A percentile compares a stretch with the other conserved stretches of the same genome.
Evolutionary conservation across 768 basidiomycete species (phyloP).

Genomic region (Rossbeevera mucosa): DNA sequence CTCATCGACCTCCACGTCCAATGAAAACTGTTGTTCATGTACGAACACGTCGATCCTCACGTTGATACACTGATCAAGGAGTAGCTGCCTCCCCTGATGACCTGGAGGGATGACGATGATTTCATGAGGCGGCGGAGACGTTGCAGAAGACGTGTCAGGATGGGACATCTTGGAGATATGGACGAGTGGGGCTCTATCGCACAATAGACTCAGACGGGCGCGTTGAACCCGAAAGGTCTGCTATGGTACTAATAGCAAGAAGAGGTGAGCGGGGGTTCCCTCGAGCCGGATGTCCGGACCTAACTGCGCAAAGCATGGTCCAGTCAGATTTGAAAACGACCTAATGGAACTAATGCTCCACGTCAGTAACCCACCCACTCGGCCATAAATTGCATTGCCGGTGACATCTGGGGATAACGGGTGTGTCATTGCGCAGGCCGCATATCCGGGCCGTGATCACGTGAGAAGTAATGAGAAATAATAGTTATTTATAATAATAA

Average conservation of each 20-base stretch:
- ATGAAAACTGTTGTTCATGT: conserved; percentile 57
- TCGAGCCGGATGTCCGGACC: conserved; percentile 16
- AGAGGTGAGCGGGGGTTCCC: neutral
- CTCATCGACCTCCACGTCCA: conserved; percentile 76
- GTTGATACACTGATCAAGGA: conserved; percentile 63
- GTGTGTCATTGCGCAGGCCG: neutral
- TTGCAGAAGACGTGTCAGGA: conserved; percentile 7
- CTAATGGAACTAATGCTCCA: conserved; percentile 3
- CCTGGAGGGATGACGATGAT: conserved; percentile 46
- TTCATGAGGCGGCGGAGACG: conserved; percentile 49
- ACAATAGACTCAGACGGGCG: conserved; percentile 17
- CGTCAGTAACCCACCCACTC: neutral
- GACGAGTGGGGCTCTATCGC: conserved; percentile 5
- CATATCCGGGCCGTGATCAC: neutral
- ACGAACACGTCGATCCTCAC: conserved; percentile 49
- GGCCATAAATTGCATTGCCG: conserved; percentile 1
- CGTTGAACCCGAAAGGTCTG: neutral
- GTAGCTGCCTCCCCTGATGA: conserved; percentile 36
- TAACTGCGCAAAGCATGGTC: conserved; percentile 8
- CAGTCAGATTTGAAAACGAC: neutral
- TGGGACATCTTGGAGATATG: conserved; percentile 14
- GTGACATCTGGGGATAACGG: conserved; percentile 8
- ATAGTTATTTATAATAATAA: conserved; percentile 1
- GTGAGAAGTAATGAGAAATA: neutral
- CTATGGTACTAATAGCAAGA: conserved; percentile 3